These are phyloP conservation scores for Pelargonium myrrhifolium DNA, from an alignment of 441 rosid species.

Conservation along the genomic window DNA sequence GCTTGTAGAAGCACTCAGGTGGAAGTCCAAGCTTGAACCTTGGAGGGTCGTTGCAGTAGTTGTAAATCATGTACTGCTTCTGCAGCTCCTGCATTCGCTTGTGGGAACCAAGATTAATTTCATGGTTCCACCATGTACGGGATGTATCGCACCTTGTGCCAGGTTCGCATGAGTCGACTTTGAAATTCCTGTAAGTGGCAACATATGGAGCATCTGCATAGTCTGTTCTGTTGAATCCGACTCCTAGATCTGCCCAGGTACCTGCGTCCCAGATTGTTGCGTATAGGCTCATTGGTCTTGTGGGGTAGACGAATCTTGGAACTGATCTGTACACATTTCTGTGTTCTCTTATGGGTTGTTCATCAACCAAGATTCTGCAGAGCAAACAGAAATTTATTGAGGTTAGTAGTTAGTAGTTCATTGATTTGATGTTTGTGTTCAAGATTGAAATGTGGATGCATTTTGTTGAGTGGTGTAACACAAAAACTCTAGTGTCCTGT, in stretches of 20 bases:
- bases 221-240: neutral
- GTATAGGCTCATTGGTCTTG: constrained; percentile 5
- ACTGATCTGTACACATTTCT: neutral
- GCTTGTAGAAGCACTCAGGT: neutral
- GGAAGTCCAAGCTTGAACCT: neutral
- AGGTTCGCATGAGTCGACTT: neutral
- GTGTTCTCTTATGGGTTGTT: constrained; percentile 3
- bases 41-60: neutral
- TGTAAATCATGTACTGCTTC: constrained; percentile 6
- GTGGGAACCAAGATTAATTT: neutral
- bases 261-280: constrained; percentile 6
- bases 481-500: no score
- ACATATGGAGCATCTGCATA: constrained; percentile 4
- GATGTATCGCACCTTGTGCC: neutral
- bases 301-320: constrained; percentile 1
- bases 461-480: neutral
- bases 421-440: neutral
- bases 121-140: constrained; percentile 8
- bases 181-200: constrained; percentile 3
- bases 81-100: neutral
- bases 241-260: constrained; percentile 4
- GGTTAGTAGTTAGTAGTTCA: neutral
- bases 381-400: neutral
- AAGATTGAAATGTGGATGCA: neutral
- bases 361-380: constrained; percentile 8